Base-by-base conservation (phyloP, 441 rosid genomes). In the Francoa sonchifolia region DNA sequence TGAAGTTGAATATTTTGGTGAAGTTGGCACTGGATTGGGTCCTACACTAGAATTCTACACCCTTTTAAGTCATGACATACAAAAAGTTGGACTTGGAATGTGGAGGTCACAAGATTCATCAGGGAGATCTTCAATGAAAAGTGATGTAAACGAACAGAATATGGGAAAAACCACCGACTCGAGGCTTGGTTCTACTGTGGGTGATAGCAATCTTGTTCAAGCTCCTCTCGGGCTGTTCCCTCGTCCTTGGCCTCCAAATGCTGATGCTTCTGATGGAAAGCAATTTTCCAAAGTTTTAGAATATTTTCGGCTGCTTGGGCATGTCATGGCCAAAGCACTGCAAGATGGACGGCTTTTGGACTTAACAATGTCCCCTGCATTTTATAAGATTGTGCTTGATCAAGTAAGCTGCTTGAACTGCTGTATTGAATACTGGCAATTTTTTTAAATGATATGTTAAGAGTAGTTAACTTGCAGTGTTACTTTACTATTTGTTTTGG, bases 1-100 rank as follows among this genome's bases (percentile, higher is more conserved):
- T 54, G 99, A 93, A 66, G 99, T 93, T 9, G 99, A 93, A 63
- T 93, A 93, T 69, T 88, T 93, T 78, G 99, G 99, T 48, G 99
- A 93, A 77, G 99, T 93, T 54, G 97, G 99, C 39, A 93, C 99
- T 32, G 99, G 99, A 27, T 65, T 93, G 59, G 99, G 99, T 38
- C 99, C 99, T 32, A 93, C 99, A 11, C 68, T 93, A 47, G 99
- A 93, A 70, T 93, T 93, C 49, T 93, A 93, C 64, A 93, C 99
- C 13, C 90, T 93, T 54, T 43, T 93, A 44, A 88, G 99, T 69
- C 93, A 81, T 44, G 99, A 93, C 63, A 61, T 93, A 49, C 99
- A 93, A 59, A 93, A 76, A 58, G 73, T 47, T 66, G 53, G 72
- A 21, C 88, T 93, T 57, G 90, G 80, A 63, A 82, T 93, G 96